Evolutionary conservation across 2,329 filamentous ascomycete genomes (phyloP).

Genomic region (Cercospora citrullina): DNA sequence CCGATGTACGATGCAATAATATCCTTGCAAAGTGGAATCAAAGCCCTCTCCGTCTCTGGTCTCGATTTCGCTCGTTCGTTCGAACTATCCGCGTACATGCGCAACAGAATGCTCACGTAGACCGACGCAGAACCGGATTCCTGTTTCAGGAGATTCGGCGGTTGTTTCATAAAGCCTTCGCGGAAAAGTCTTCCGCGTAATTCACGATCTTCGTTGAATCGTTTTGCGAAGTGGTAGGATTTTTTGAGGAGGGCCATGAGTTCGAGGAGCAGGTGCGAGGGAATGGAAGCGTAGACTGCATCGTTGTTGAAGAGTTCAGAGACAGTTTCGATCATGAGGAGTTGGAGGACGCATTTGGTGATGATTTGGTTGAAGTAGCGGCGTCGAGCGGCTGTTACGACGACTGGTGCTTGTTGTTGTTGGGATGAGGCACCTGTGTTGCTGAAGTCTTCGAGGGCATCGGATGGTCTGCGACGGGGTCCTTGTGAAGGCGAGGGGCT

Average conservation of each 20-base stretch:
- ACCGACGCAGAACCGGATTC: slow-evolving; percentile 90
- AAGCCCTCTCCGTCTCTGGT: slow-evolving; percentile 80
- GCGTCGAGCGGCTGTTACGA: slow-evolving; percentile 87
- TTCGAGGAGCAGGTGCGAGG: slow-evolving; percentile 81
- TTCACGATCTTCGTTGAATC: slow-evolving; percentile 97
- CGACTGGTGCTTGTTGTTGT: slow-evolving; percentile 82
- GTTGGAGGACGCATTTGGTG: slow-evolving; percentile 92
- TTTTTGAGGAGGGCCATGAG: slow-evolving; percentile 95
- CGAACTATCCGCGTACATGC: slow-evolving; percentile 92
- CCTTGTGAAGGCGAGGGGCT: slow-evolving; percentile 23
- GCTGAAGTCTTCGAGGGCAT: slow-evolving; percentile 76
- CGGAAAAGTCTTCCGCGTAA: slow-evolving; percentile 91
- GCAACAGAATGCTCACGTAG: slow-evolving; percentile 91
- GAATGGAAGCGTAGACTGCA: slow-evolving; percentile 88
- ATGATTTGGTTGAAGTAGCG: slow-evolving; percentile 99
- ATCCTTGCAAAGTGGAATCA: slow-evolving; percentile 93
- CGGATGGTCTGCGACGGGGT: slow-evolving; percentile 30
- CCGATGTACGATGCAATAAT: slow-evolving; percentile 83
- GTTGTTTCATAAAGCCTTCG: slow-evolving; percentile 99
- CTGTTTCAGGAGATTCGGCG: slow-evolving; percentile 95
- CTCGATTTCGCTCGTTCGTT: slow-evolving; percentile 78
- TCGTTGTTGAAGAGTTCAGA: slow-evolving; percentile 98
- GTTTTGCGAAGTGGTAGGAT: slow-evolving; percentile 92
- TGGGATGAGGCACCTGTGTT: slow-evolving; percentile 55
- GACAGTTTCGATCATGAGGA: slow-evolving; percentile 99